These are phyloP conservation scores for Drechslerella dactyloides DNA, from an alignment of 2,329 filamentous ascomycete species.

Conservation along the genomic window DNA sequence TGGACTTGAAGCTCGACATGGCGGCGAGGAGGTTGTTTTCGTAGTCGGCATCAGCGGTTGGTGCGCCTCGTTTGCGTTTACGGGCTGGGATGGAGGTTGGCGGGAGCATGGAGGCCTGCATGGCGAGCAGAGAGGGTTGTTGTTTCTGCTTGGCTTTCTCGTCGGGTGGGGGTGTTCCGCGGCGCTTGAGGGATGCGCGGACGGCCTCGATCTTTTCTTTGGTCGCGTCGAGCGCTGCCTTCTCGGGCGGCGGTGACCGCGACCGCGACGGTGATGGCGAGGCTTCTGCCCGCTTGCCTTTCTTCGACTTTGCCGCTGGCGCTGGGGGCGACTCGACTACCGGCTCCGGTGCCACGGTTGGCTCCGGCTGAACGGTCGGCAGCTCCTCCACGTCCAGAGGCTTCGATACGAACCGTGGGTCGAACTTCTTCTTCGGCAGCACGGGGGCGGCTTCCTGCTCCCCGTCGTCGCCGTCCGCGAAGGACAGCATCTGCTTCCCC, in stretches of 20 bases:
- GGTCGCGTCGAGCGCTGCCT: constrained; percentile 26
- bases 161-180: constrained; percentile 38
- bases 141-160: constrained; percentile 54
- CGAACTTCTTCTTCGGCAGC: constrained; percentile 52
- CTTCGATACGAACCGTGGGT: constrained; percentile 44
- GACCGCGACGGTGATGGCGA: constrained; percentile 24
- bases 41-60: constrained; percentile 62
- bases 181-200: constrained; percentile 45
- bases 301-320: constrained; percentile 12
- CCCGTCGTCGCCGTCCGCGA: constrained; percentile 69
- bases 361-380: constrained; percentile 24
- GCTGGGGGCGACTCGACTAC: constrained; percentile 16
- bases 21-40: constrained; percentile 72
- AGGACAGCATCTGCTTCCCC: constrained; percentile 75
- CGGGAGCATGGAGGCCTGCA: constrained; percentile 69
- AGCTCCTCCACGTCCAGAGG: constrained; percentile 36
- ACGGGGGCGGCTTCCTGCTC: constrained; percentile 54
- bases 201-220: constrained; percentile 48
- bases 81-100: constrained; percentile 72
- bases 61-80: constrained; percentile 70
- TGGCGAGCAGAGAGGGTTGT: constrained; percentile 64
- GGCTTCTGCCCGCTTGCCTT: constrained; percentile 9
- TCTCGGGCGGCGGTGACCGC: constrained; percentile 24
- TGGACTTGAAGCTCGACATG: constrained; percentile 79
- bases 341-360: not conserved